phyloP scores from a whole-genome alignment of 257 asterid genomes.

The Solanum clarkiae region DNA sequence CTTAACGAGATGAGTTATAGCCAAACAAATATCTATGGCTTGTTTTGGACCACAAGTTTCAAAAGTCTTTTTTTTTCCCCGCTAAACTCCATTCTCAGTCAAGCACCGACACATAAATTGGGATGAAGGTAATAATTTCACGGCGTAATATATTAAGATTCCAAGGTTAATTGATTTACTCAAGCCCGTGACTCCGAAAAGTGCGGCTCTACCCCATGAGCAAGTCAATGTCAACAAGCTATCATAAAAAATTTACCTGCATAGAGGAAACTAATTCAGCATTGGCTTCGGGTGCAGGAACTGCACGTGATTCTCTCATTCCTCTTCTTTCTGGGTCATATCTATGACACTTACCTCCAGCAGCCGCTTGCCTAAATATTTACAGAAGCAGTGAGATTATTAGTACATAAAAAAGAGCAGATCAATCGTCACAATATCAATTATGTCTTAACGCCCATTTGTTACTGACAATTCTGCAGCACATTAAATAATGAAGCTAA shows the following conservation, averaged over 20 bases:
- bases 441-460: not conserved
- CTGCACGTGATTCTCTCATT: conserved; percentile 56
- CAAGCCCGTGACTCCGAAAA: not conserved
- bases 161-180: not conserved
- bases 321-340: conserved; percentile 41
- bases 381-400: not conserved
- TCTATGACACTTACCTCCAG: conserved; percentile 55
- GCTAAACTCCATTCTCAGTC: not conserved
- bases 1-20: not conserved
- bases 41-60: not conserved
- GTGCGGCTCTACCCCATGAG: not conserved
- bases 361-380: conserved; percentile 54
- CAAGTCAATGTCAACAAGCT: not conserved
- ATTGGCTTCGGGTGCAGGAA: conserved; percentile 77
- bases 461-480: not conserved
- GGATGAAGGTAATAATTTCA: not conserved
- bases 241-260: conserved; percentile 25
- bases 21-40: not conserved
- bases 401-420: not conserved
- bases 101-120: not conserved
- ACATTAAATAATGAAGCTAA: not conserved
- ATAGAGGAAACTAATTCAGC: conserved; percentile 69
- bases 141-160: not conserved
- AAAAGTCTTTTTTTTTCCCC: not conserved
- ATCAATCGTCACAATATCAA: not conserved